phyloP scores from a whole-genome alignment of 2,329 filamentous ascomycete genomes.

The Neofusicoccum parvum region DNA sequence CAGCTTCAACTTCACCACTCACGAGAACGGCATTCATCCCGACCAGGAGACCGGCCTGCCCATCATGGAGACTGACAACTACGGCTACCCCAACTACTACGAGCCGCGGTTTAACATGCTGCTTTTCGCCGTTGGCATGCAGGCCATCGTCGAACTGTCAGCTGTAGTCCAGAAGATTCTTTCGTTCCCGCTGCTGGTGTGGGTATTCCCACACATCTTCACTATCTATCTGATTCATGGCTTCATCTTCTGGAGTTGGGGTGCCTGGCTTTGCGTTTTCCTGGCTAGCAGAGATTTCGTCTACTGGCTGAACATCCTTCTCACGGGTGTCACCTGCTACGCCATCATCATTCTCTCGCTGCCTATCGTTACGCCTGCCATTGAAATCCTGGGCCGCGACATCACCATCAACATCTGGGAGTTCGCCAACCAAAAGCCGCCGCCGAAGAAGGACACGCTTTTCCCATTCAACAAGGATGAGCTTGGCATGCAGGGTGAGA shows the following conservation, averaged over 20 bases:
- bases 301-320: constrained; percentile 39
- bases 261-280: constrained; percentile 39
- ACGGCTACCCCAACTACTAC: constrained; percentile 48
- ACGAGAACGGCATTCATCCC: constrained; percentile 49
- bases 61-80: constrained; percentile 36
- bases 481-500: constrained; percentile 10
- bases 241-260: constrained; percentile 49
- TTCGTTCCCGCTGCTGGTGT: constrained; percentile 42
- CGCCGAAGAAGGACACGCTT: constrained; percentile 34
- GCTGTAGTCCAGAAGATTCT: constrained; percentile 45
- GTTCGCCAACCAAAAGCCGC: constrained; percentile 37
- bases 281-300: constrained; percentile 34
- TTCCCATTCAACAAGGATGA: constrained; percentile 31
- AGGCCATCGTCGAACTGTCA: constrained; percentile 41
- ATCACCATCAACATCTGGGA: constrained; percentile 42
- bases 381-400: constrained; percentile 44
- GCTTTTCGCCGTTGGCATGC: constrained; percentile 42
- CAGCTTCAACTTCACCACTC: constrained; percentile 41
- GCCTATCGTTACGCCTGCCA: constrained; percentile 41
- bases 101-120: constrained; percentile 48
- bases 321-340: constrained; percentile 42
- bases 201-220: constrained; percentile 53
- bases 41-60: constrained; percentile 42
- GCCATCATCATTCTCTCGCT: constrained; percentile 34
- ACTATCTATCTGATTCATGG: constrained; percentile 54